These are phyloP conservation scores for Penicillium parvum DNA, from an alignment of 495 filamentous ascomycete species.

Conservation along the genomic window DNA sequence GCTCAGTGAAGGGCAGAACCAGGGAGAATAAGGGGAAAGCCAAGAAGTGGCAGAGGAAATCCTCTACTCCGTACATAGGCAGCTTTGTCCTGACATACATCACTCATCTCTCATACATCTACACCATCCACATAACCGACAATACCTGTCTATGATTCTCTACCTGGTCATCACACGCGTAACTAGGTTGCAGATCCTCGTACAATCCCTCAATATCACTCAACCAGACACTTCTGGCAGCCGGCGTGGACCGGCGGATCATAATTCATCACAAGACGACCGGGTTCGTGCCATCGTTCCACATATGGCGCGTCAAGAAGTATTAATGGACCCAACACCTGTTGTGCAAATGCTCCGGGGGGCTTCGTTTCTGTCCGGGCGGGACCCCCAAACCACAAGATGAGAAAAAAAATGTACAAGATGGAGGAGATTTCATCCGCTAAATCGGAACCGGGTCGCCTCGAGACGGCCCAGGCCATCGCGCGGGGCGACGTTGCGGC, in stretches of 20 bases:
- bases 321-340: slow-evolving; percentile 12
- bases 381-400: neutral
- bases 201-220: slow-evolving; percentile 1
- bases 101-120: too few relatives aligned
- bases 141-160: slow-evolving; percentile 13
- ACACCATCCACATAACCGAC: neutral
- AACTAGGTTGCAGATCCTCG: slow-evolving; percentile 1
- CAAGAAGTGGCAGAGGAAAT: slow-evolving; percentile 12
- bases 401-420: slow-evolving; percentile 16
- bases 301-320: slow-evolving; percentile 18
- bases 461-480: slow-evolving; percentile 84
- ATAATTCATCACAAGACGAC: slow-evolving; percentile 24
- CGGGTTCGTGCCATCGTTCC: slow-evolving; percentile 20
- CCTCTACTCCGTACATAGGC: too few relatives aligned
- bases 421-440: slow-evolving; percentile 40
- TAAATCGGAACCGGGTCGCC: slow-evolving; percentile 80
- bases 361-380: slow-evolving; percentile 10
- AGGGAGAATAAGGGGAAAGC: too few relatives aligned
- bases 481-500: slow-evolving; percentile 89
- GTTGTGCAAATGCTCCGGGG: slow-evolving; percentile 25
- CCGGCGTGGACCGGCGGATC: slow-evolving; percentile 15
- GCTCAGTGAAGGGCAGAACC: too few relatives aligned
- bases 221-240: slow-evolving; percentile 3
- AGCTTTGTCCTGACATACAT: too few relatives aligned
- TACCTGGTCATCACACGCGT: slow-evolving; percentile 14